Evolutionary conservation across 2,329 filamentous ascomycete species (phyloP), one percentile per base, ranked within the genome.

Genomic region (Pseudonectria foliicola): DNA sequence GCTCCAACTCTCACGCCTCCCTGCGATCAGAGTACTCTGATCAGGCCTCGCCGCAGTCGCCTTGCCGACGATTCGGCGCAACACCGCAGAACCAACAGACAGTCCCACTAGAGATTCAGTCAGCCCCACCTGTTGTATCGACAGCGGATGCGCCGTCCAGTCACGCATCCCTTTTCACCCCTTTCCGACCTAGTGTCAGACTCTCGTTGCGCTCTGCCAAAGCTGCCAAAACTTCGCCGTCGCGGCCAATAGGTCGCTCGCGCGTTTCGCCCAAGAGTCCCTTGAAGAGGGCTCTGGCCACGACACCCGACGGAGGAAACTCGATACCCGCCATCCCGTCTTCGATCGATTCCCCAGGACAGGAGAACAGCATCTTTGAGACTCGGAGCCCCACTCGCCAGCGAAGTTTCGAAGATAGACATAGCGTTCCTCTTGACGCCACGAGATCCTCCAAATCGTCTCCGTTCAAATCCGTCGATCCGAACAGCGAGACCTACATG

Each of bases 191-290:
- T 10, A 82, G 71, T 52, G 70, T 79, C 31, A 82, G 82, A 54
- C 70, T 87, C 18, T 80, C 77, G 12, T 63, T 81, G 37, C 72
- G 77, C 37, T 79, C 80, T 4, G 71, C 72, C 14, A 77, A 77
- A 46, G 72, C 78, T 29, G 68, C 73, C 35, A 77, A 74, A 39
- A 68, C 75, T 35, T 67, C 56, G 3, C 70, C 75, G 3, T 66
- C 71, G 35, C 70, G 75, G 42, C 65, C 71, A 26, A 61, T 73
- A 25, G 71, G 77, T 27, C 78, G 85, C 43, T 63, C 68, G 21
- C 79, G 82, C 46, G 80, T 78, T 14, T 88, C 85, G 29, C 83
- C 85, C 3, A 84, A 81, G 59, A 93, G 86, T 57, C 88, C 90
- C 8, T 70, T 85, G 34, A 85, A 89, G 57, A 82, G 87, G 54